A percentile compares a stretch with the other conserved stretches of the same genome.
These are phyloP conservation scores for Pleomassaria siparia DNA, from an alignment of 2,329 filamentous ascomycete species.

Conservation along the genomic window DNA sequence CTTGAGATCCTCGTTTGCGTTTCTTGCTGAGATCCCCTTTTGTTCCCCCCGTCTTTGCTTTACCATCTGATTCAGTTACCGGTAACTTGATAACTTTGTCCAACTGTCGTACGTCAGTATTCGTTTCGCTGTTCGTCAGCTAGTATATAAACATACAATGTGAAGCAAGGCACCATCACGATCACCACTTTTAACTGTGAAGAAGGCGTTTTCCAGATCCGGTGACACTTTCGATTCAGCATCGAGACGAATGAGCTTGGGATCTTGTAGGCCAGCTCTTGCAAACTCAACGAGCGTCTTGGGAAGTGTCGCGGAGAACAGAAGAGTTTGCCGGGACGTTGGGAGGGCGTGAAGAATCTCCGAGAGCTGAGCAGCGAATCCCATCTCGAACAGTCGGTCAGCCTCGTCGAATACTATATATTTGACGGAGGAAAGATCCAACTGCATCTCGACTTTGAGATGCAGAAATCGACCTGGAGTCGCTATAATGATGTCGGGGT, in stretches of 20 bases:
- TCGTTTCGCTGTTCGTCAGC: too few relatives aligned
- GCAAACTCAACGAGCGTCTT: slow-evolving; percentile 96
- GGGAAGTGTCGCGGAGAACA: slow-evolving; percentile 94
- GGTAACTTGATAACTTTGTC: slow-evolving; percentile 94
- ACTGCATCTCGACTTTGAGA: slow-evolving; percentile 91
- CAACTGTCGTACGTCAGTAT: too few relatives aligned
- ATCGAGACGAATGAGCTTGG: slow-evolving; percentile 84
- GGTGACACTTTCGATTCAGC: slow-evolving; percentile 95
- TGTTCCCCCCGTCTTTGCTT: slow-evolving; percentile 47
- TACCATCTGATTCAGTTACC: slow-evolving; percentile 61
- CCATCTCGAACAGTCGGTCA: slow-evolving; percentile 97
- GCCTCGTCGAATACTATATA: slow-evolving; percentile 99
- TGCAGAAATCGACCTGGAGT: slow-evolving; percentile 96
- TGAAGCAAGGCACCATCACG: slow-evolving; percentile 92
- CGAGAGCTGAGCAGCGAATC: slow-evolving; percentile 87
- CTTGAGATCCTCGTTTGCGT: slow-evolving; percentile 63
- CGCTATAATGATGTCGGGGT: slow-evolving; percentile 96
- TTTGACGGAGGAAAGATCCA: slow-evolving; percentile 85
- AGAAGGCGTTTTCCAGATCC: slow-evolving; percentile 93
- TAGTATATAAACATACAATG: too few relatives aligned
- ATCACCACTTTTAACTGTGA: slow-evolving; percentile 86
- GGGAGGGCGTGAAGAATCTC: slow-evolving; percentile 92
- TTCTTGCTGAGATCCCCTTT: slow-evolving; percentile 64
- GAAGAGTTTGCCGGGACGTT: slow-evolving; percentile 78
- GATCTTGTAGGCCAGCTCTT: slow-evolving; percentile 87